Evolutionary conservation across 2,329 filamentous ascomycete genomes (phyloP).

Genomic region (Hypoxylon sp.): DNA sequence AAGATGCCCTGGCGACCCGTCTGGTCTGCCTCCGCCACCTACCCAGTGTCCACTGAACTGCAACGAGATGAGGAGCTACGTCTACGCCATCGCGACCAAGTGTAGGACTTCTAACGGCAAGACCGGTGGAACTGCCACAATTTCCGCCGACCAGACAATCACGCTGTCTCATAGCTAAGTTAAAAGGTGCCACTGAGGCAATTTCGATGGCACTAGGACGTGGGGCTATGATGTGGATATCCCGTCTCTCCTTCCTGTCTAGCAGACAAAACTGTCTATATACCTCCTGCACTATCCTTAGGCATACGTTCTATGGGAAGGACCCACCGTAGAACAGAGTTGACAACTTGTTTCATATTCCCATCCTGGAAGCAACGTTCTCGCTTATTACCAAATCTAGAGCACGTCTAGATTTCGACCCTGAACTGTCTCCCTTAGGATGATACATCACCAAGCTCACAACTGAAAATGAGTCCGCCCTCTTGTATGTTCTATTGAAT

Average conservation of each 20-base stretch:
- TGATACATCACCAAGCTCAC: too few species aligned
- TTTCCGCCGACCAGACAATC: conserved; percentile 10
- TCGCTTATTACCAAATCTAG: background rate
- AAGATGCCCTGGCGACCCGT: conserved; percentile 25
- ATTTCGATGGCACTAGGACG: background rate
- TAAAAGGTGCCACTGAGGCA: background rate
- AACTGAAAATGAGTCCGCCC: background rate
- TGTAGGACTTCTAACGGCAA: conserved; percentile 28
- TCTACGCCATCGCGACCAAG: conserved; percentile 37
- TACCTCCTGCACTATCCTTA: too few species aligned
- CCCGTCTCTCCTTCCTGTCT: background rate
- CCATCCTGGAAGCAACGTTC: background rate
- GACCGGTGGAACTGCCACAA: conserved; percentile 17
- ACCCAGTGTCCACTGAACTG: conserved; percentile 30
- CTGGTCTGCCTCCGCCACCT: conserved; percentile 21
- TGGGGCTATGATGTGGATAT: background rate
- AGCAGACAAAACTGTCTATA: background rate
- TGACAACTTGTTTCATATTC: background rate
- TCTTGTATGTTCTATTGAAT: background rate
- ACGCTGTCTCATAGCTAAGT: conserved; percentile 21
- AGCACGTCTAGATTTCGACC: background rate
- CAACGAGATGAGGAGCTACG: conserved; percentile 26
- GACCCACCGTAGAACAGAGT: background rate
- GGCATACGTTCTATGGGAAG: background rate
- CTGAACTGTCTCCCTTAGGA: background rate